Evolutionary conservation across 768 basidiomycete species (phyloP), one percentile per base, ranked within the genome.

Genomic region (Suillus occidentalis): DNA sequence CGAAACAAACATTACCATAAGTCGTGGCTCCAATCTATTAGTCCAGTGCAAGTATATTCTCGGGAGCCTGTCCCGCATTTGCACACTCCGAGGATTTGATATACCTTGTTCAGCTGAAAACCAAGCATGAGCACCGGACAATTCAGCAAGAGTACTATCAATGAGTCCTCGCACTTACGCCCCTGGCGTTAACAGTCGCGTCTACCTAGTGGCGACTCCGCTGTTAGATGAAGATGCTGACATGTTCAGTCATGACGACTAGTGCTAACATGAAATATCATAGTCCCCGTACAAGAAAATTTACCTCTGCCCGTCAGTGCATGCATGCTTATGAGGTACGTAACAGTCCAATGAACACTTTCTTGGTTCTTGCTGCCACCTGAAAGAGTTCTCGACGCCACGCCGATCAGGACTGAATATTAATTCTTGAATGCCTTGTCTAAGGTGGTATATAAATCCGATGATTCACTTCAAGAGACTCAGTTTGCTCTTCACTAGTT

Each of bases 211-310:
- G 40, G 58, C 58, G 12, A 42, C 40, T 12, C 40, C 58, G 25
- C 40, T 18, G 40, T 25, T 25, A 40, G 58, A 59, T 40, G 20
- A 40, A 58, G 25, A 31, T 28, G 28, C 18, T 42, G 25, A 28
- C 57, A 58, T 58, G 25, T 40, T 59, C 58, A 28, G 57, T 28
- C 57, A 42, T 59, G 58, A 42, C 58, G 28, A 59, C 40, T 4
- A 42, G 25, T 28, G 18, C 56, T 58, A 39, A 58, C 57, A 40
- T 18, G 39, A 25, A 57, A 25, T 58, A 40, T 18, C 22, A 58
- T 40, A 58, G 37, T n/a, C 5, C 37, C 39, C 57, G 22, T 40
- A 58, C 57, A 39, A 58, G 39, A 16, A 40, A 58, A 58, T 58
- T 28, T 31, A 10, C 58, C 18, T 28, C 25, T 22, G 40, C 42